phyloP scores from a whole-genome alignment of 495 filamentous ascomycete species.

The Neurospora sp. region DNA sequence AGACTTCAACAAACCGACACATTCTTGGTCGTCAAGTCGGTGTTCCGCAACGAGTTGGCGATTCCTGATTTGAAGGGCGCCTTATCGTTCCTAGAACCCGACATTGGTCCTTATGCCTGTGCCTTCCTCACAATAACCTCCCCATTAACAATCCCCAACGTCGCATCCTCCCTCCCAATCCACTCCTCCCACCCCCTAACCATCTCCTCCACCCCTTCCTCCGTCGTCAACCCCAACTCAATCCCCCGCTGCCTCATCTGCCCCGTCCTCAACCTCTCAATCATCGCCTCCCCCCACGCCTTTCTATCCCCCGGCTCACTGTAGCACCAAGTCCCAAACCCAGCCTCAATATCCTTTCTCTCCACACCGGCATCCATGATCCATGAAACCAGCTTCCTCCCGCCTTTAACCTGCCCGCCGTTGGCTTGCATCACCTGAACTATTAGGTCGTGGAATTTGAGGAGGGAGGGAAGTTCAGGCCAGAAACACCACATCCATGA shows the following conservation, averaged over 20 bases:
- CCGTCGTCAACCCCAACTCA: slow-evolving; percentile 23
- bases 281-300: slow-evolving; percentile 27
- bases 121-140: slow-evolving; percentile 29
- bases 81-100: background rate
- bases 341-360: slow-evolving; percentile 23
- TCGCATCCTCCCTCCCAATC: slow-evolving; percentile 25
- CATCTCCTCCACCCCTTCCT: slow-evolving; percentile 32
- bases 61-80: no score
- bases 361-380: slow-evolving; percentile 29
- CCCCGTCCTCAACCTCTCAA: slow-evolving; percentile 18
- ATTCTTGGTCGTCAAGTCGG: no score
- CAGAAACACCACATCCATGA: slow-evolving; percentile 21
- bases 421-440: slow-evolving; percentile 13
- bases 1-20: no score
- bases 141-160: slow-evolving; percentile 29
- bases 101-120: background rate
- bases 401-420: slow-evolving; percentile 23
- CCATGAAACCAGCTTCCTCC: slow-evolving; percentile 33
- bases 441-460: slow-evolving; percentile 25
- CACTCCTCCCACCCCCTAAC: slow-evolving; percentile 32
- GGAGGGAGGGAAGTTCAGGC: slow-evolving; percentile 25
- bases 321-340: slow-evolving; percentile 30
- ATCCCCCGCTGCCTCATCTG: slow-evolving; percentile 21
- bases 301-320: slow-evolving; percentile 22
- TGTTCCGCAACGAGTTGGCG: no score